A percentile compares a stretch with the other conserved stretches of the same genome.
Conservation (phyloP, 345 rosid genomes). For the Salix viminalis region DNA sequence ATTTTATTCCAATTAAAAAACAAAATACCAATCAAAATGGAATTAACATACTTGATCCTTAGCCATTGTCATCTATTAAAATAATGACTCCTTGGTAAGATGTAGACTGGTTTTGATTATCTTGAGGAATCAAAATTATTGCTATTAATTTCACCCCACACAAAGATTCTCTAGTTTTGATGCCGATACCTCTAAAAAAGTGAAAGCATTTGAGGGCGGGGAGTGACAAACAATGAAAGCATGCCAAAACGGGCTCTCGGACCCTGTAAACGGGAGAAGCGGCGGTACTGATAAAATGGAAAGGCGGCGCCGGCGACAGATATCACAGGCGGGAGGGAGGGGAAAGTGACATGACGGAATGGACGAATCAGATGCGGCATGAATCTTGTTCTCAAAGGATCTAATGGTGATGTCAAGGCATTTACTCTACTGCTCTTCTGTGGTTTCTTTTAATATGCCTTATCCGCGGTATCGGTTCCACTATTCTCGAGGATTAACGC, state of each 20-base stretch:
- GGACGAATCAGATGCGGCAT: slow-evolving; percentile 24
- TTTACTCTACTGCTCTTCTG: not conserved
- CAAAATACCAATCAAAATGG: too few relatives aligned
- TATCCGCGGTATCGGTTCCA: slow-evolving; percentile 12
- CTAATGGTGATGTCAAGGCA: slow-evolving; percentile 27
- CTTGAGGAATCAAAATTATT: not conserved
- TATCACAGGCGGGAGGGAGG: not conserved
- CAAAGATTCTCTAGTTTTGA: not conserved
- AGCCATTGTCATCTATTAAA: not conserved
- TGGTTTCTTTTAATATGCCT: not conserved
- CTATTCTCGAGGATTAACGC: slow-evolving; percentile 21
- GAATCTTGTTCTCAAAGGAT: slow-evolving; percentile 25
- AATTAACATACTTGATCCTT: too few relatives aligned
- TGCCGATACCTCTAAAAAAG: not conserved
- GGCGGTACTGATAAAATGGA: not conserved
- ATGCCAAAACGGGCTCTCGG: not conserved
- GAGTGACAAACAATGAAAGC: too few relatives aligned
- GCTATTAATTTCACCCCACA: not conserved
- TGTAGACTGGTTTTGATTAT: not conserved
- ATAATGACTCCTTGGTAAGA: not conserved
- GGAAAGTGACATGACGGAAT: not conserved
- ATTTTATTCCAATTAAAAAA: too few relatives aligned
- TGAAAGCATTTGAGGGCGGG: not conserved
- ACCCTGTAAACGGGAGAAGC: not conserved
- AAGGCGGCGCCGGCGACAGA: slow-evolving; percentile 24